Conservation (phyloP, 345 rosid genomes). For the Eucalyptus urophylla region DNA sequence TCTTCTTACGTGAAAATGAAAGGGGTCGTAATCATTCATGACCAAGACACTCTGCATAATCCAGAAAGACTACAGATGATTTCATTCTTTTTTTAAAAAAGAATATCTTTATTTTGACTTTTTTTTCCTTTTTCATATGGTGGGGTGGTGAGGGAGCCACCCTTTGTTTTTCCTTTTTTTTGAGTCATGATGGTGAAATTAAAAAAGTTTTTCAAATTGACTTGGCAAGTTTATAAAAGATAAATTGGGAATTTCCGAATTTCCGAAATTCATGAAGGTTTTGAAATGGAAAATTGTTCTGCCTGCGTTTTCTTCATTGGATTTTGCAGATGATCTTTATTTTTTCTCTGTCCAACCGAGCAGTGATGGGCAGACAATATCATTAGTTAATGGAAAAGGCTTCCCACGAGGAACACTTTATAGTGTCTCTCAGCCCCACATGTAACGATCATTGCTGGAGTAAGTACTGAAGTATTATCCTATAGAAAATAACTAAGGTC, state of each 20-base stretch:
- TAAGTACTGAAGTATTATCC: not conserved
- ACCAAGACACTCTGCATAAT: not conserved
- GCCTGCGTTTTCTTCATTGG: not conserved
- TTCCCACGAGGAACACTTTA: not conserved
- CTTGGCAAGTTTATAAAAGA: not conserved
- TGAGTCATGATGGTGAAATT: not conserved
- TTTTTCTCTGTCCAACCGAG: not conserved
- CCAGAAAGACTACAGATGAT: not conserved
- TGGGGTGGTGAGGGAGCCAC: not conserved
- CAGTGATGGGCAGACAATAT: not conserved
- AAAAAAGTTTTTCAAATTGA: not conserved
- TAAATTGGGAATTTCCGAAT: not conserved
- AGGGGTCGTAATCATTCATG: not conserved
- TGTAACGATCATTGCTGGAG: not conserved
- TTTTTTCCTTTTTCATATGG: not conserved
- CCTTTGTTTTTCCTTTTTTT: not conserved
- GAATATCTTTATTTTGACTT: not conserved
- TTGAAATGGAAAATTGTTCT: not conserved
- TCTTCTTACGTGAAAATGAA: not conserved
- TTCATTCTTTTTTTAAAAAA: not conserved
- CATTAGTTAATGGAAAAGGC: not conserved
- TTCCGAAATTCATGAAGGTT: not conserved
- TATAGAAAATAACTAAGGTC: not conserved
- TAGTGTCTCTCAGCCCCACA: not conserved
- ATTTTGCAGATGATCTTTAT: not conserved